Evolutionary conservation across 164 flowering plant genomes (phyloP), one percentile per base, ranked within the genome.

Genomic region (Stephania cephalantha): DNA sequence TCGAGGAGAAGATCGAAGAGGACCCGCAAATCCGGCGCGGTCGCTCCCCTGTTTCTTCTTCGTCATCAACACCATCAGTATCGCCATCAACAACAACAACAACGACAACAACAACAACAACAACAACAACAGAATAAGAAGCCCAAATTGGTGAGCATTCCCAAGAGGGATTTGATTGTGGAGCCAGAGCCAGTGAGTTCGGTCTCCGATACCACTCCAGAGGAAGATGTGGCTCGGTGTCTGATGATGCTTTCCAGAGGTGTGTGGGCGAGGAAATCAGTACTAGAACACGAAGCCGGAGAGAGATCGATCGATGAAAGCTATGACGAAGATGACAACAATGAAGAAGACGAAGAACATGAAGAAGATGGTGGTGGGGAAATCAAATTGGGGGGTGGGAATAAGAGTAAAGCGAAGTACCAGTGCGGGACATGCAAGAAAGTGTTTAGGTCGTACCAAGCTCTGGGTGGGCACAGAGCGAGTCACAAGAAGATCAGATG

Each of bases 391-490:
- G 4, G 71, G 6, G 7, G 71, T 46, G 2, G 4, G 55, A 69
- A 35, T 66, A 71, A 58, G 70, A 65, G 6, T 18, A 71, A 84
- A 58, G 84, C 82, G 12, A 89, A 77, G 78, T 91, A 84, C 83
- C 90, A 82, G 79, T 93, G 98, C 78, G 91, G 90, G 20, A 88
- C 97, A 46, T 93, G 98, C 88, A 85, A 86, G 72, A 90, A 85
- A 74, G 79, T 85, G 12, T 93, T 93, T 48, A 74, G 77, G 65
- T 91, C 98, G 1, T 91, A 91, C 70, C 98, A 93, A 80, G 98
- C 98, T 18, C 74, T 93, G 11, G 98, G 98, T 13, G 98, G 98
- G 0, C 98, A 93, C 79, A 74, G 92, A 73, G 95, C 98, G 10
- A 91, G 95, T 76, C 98, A 94, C 87, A 91, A 88, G 88, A 92